Evolutionary conservation across 1,284 basidiomycete species (phyloP), one percentile per base, ranked within the genome.

Genomic region (Cutaneotrichosporon sp.): DNA sequence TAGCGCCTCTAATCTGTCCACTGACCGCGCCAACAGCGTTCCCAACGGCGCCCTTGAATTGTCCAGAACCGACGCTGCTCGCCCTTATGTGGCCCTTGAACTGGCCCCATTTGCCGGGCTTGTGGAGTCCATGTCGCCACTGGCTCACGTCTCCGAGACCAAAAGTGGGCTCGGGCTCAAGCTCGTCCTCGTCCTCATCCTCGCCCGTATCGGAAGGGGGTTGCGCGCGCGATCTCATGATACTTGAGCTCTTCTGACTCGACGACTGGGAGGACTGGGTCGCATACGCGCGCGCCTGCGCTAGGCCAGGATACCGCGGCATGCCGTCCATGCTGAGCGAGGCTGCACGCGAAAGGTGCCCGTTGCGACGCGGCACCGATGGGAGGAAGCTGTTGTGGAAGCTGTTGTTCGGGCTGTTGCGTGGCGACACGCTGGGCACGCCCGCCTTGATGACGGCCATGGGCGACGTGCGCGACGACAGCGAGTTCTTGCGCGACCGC

Each of bases 221-320:
- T 22, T 42, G 49, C 34, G 38, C 38, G 21, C 58, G 62, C 38
- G 36, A 38, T 21, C 7, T 22, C 31, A 42, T 51, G 22, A 58
- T 62, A 55, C 26, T 31, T 5, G 30, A 30, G 50, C 26, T 30
- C 51, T 32, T 53, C 31, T 18, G 14, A 6, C 26, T 31, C 31
- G 16, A 72, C 66, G 4, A 71, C 65, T 56, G 67, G 59, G 16
- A 72, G 65, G 4, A 71, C 65, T 56, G 67, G 59, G 14, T 68
- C 67, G 6, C 73, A 68, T 60, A 59, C 18, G 53, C 47, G 26
- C 59, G 56, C 46, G 60, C 60, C 26, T 62, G 63, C 22, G 65
- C 60, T 6, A 62, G 65, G 11, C 58, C 60, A 38, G 61, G 50
- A 40, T 65, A 67, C 31, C 65, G 60, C 30, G 50, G 26, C 16